Evolutionary conservation across 768 basidiomycete species (phyloP).

Genomic region (Dentipellis sp.): DNA sequence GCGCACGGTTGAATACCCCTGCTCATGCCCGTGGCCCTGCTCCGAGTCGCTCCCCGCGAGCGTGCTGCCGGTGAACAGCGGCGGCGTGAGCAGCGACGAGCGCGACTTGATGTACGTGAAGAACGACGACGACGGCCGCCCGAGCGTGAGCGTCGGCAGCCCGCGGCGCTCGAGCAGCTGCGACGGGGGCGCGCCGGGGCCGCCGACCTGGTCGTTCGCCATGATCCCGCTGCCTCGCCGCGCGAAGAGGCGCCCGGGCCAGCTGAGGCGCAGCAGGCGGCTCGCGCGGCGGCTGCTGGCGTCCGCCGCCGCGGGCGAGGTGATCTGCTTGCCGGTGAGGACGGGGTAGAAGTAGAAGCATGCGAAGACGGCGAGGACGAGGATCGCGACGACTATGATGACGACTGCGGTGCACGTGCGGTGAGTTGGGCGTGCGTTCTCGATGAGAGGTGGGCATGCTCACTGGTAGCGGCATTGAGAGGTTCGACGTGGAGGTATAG

Average conservation of each 20-base stretch:
- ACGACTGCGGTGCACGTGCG: neutral
- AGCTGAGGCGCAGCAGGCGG: no score
- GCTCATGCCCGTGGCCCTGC: no score
- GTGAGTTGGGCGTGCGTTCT: neutral
- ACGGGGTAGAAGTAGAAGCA: slow-evolving; percentile 10
- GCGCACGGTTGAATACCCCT: no score
- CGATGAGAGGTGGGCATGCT: neutral
- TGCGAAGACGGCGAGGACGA: slow-evolving; percentile 5
- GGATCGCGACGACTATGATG: neutral
- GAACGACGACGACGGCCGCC: slow-evolving; percentile 4
- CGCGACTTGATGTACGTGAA: neutral
- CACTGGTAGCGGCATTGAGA: slow-evolving; percentile 6
- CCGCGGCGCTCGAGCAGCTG: slow-evolving; percentile 7
- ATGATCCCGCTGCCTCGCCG: slow-evolving; percentile 2
- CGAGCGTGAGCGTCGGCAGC: slow-evolving; percentile 5
- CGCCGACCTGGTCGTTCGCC: neutral
- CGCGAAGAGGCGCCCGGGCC: neutral
- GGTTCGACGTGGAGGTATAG: slow-evolving; percentile 4
- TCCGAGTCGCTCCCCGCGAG: neutral
- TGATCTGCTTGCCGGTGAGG: neutral
- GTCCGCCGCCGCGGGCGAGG: neutral
- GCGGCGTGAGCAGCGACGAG: no score
- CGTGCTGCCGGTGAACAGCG: neutral
- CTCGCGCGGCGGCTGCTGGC: neutral
- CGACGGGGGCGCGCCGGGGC: neutral